Base-by-base conservation (phyloP, 169 alveolate genomes). In the Theileria luwenshuni region DNA sequence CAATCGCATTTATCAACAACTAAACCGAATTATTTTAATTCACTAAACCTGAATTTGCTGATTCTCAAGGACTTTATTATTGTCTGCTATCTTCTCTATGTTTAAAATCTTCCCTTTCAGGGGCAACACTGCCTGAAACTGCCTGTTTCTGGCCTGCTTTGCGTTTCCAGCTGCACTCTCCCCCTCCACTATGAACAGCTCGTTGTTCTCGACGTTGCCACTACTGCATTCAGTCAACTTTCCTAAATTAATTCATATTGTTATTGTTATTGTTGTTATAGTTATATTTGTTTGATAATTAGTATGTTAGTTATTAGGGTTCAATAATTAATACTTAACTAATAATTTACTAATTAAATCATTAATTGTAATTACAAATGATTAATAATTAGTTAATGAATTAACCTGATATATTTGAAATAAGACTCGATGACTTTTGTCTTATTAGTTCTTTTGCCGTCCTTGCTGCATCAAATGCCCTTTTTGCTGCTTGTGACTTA, bases 101-200 rank as follows among this genome's bases (percentile, higher is more conserved):
- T 91, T 91, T 47, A 91, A 74, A 23, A 91, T 91, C 69, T 91
- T 91, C 15, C 95, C 95, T 54, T 90, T 86, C 64, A 91, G 72
- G 5, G 95, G 94, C 42, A 91, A 74, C 27, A 91, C 86, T 13
- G 95, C 95, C 86, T 91, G 95, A 15, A 84, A 75, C 27, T 85
- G 83, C 59, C 94, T 77, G 51, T 89, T 88, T 43, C 94, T 74
- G 12, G 93, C 92, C 76, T 91, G 95, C 51, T 91, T 91, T 10
- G 95, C 95, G 63, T 90, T 88, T 28, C 95, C 95, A 15, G 95
- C 94, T 6, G 95, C 95, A 65, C 92, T 84, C 59, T 91, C 95
- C 12, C 95, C 95, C 81, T 91, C 95, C 49, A 91, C 95, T 59
- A 91, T 91, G 69, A 91, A 91, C 35, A 91, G 49, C 68, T 91